phyloP scores from a whole-genome alignment of 306 rosid genomes.

The Urtica urens region DNA sequence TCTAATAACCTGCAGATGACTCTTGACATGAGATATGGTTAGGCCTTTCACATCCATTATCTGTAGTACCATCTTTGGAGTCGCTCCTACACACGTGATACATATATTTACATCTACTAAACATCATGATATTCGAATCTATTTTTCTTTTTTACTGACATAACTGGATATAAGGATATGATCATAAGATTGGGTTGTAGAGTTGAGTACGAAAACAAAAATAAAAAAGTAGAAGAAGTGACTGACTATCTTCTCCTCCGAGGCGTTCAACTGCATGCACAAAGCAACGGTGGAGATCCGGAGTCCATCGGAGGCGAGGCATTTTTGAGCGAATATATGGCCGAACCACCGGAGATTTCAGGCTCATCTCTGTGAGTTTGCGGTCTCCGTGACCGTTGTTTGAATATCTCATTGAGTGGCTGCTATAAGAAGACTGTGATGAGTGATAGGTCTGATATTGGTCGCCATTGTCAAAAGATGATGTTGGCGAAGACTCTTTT shows the following conservation, averaged over 20 bases:
- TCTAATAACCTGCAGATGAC: conserved; percentile 81
- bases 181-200: not conserved
- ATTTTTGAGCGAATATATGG: conserved; percentile 53
- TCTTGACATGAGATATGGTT: conserved; percentile 75
- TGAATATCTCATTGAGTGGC: no score
- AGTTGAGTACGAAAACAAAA: not conserved
- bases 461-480: conserved; percentile 19
- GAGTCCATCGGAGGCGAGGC: conserved; percentile 87
- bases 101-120: not conserved
- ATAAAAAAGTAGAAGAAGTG: not conserved
- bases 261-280: conserved; percentile 78
- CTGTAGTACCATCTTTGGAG: conserved; percentile 67
- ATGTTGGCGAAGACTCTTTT: conserved; percentile 16
- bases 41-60: conserved; percentile 71
- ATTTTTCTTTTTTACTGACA: no score
- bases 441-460: not conserved
- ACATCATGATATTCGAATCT: no score
- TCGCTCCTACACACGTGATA: conserved; percentile 43
- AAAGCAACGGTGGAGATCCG: conserved; percentile 71
- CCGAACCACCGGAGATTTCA: conserved; percentile 33
- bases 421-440: no score
- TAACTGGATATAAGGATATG: no score
- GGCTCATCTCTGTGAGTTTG: conserved; percentile 16
- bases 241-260: conserved; percentile 76
- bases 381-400: not conserved